Base-by-base conservation (phyloP, 2,329 filamentous ascomycete genomes). In the Xylaria sp. region DNA sequence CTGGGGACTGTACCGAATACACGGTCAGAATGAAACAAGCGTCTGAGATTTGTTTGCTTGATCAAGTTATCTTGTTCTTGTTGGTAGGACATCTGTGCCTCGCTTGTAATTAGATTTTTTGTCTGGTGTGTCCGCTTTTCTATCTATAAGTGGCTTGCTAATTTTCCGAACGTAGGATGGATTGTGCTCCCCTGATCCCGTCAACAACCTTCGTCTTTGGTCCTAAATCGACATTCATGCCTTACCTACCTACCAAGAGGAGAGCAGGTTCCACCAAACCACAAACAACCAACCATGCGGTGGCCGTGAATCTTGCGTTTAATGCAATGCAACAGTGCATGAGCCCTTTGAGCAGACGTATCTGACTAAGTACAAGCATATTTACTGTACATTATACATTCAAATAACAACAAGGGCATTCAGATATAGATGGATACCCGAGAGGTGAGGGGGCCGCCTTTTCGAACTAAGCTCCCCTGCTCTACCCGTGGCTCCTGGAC, bases 311-410 rank as follows among this genome's bases (percentile, higher is more conserved):
- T 50, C 31, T 63, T 28, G 51, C 39, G 44, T 59, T 44, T 25
- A 25, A 60, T 56, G 67, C 64, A 63, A 64, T 69, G 50, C 50
- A 44, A 67, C 67, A 39, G 58, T 60, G 54, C 31, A 12, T 63
- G 59, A 9, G 52, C 52, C 52, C 44, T 15, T 51, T 15, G 13
- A 44, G 7, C 20, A 57, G 41, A 31, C 41, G 51, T 9, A 55
- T 39, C 31, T 39, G 50, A 63, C 34, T 46, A 66, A 54, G 58
- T 57, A 48, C 25, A 50, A 31, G 46, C 34, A 50, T 44, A 58
- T 48, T 51, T 13, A 52, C 3, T 34, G 18, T 60, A 60, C 34
- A 8, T 65, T 28, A 5, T 58, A 46, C 46, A 52, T 44, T 15
- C 54, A 23, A 31, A 37, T 58, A 31, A 10, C 9, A 34, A 63